Evolutionary conservation across 441 rosid species (phyloP).

Genomic region (Corymbia calophylla): DNA sequence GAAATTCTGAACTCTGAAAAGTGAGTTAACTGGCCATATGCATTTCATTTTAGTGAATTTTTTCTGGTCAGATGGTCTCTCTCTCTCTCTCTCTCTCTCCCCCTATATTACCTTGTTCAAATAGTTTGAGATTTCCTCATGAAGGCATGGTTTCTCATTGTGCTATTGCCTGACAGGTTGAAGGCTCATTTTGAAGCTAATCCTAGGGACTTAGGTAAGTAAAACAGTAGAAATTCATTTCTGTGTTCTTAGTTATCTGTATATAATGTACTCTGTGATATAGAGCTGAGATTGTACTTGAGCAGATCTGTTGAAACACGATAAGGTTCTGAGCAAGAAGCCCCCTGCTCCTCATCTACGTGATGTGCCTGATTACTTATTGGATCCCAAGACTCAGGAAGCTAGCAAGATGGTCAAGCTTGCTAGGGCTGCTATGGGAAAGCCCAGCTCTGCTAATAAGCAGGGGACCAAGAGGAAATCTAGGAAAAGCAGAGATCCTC

Average conservation of each 20-base stretch:
- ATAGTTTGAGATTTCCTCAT: neutral
- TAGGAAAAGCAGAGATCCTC: conserved; percentile 57
- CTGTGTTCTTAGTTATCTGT: neutral
- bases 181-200: conserved; percentile 86
- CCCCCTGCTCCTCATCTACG: conserved; percentile 61
- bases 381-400: conserved; percentile 69
- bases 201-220: conserved; percentile 69
- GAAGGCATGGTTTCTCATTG: neutral
- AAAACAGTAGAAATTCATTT: neutral
- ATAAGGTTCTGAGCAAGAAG: conserved; percentile 70
- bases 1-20: conserved; percentile 89
- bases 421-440: conserved; percentile 84
- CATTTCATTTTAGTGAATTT: neutral
- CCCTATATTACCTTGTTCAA: neutral
- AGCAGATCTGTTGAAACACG: conserved; percentile 79
- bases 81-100: neutral
- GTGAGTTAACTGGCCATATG: conserved; percentile 28
- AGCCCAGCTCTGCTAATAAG: conserved; percentile 24
- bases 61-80: neutral
- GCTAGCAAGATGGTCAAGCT: conserved; percentile 87
- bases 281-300: neutral
- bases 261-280: neutral
- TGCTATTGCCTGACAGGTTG: conserved; percentile 39
- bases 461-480: conserved; percentile 39
- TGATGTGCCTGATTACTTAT: conserved; percentile 70